These are phyloP conservation scores for Vaccinium darrowii DNA, from an alignment of 148 eudicot species.

Conservation along the genomic window DNA sequence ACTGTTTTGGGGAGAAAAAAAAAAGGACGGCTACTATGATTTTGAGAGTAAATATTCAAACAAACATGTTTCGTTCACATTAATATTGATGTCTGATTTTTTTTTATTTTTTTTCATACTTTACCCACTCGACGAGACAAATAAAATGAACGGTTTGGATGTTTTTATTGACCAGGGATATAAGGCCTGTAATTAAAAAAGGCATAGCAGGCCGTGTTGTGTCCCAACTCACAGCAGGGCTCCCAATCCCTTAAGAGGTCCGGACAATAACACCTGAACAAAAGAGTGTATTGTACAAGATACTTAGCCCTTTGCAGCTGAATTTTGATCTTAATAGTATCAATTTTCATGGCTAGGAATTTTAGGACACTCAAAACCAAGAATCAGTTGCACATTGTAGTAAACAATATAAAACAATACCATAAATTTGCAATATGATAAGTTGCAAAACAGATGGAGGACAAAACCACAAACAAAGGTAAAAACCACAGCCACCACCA, in stretches of 20 bases:
- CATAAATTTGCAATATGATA: not conserved
- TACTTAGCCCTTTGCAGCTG: not conserved
- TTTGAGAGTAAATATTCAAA: too few species aligned
- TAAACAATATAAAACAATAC: not conserved
- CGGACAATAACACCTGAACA: too few species aligned
- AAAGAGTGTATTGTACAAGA: not conserved
- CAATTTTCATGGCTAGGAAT: not conserved
- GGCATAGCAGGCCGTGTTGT: not conserved
- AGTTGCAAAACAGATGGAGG: not conserved
- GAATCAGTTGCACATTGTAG: not conserved
- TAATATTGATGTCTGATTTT: not conserved
- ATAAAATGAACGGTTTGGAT: not conserved
- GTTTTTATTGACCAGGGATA: not conserved
- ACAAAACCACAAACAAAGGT: not conserved
- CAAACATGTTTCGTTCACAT: not conserved
- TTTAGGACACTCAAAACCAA: not conserved
- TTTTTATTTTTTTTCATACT: not conserved
- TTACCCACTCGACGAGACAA: not conserved
- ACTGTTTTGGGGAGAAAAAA: too few species aligned
- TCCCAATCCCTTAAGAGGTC: not conserved
- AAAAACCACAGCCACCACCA: not conserved
- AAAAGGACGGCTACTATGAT: too few species aligned
- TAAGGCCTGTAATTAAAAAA: not conserved
- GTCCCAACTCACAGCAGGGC: not conserved
- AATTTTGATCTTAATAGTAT: not conserved